A percentile compares a stretch with the other conserved stretches of the same genome.
Conservation (phyloP, 495 filamentous ascomycete species). For the Entonaema liquescens region DNA sequence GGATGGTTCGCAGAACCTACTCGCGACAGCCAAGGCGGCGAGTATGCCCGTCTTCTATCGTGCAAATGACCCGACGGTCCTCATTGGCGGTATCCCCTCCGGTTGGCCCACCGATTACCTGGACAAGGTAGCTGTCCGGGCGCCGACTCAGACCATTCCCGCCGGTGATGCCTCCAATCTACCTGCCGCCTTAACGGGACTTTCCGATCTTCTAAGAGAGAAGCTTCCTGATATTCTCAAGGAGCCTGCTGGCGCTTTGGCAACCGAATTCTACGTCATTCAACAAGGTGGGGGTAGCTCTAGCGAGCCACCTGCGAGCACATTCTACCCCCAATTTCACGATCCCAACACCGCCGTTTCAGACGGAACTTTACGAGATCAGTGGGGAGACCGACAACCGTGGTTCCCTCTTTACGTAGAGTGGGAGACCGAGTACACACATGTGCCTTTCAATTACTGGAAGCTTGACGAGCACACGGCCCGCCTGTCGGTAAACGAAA, state of each 20-base stretch:
- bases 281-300: neutral
- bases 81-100: conserved; percentile 52
- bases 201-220: neutral
- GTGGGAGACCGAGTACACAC: conserved; percentile 62
- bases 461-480: conserved; percentile 25
- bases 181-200: neutral
- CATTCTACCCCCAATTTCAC: conserved; percentile 26
- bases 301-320: neutral
- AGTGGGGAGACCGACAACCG: conserved; percentile 55
- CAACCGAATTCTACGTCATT: neutral
- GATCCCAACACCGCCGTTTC: conserved; percentile 6
- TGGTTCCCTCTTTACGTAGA: conserved; percentile 62
- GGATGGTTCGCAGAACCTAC: conserved; percentile 11
- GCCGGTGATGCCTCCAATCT: neutral
- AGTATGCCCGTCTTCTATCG: conserved; percentile 43
- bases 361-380: conserved; percentile 41
- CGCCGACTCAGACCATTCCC: neutral
- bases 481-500: neutral
- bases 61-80: conserved; percentile 56
- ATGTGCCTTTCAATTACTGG: conserved; percentile 53
- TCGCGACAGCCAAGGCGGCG: conserved; percentile 17
- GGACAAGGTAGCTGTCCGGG: conserved; percentile 47
- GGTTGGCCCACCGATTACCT: conserved; percentile 59
- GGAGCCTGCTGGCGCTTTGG: neutral
- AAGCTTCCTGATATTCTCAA: neutral